phyloP scores from a whole-genome alignment of 2,329 filamentous ascomycete genomes.

The Aspergillus tubingensis region DNA sequence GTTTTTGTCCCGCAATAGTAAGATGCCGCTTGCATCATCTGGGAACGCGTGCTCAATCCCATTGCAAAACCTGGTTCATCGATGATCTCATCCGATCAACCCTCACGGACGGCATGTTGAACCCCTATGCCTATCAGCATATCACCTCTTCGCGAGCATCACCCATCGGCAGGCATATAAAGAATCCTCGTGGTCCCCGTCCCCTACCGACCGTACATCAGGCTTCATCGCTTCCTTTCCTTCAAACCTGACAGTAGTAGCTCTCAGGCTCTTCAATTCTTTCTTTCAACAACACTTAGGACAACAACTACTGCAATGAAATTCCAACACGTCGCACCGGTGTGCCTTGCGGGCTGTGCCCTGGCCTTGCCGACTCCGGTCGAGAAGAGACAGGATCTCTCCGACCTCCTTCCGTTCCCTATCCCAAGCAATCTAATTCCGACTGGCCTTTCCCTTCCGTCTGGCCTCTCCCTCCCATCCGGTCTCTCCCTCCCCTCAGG shows the following conservation, averaged over 20 bases:
- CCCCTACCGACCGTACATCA: background rate
- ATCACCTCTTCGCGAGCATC: background rate
- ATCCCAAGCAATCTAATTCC: background rate
- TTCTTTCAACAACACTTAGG: background rate
- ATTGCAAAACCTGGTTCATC: background rate
- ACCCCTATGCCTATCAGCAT: no score
- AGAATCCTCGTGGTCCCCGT: background rate
- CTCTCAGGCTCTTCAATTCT: background rate
- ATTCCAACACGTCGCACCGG: slow-evolving; percentile 9
- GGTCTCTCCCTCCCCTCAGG: background rate
- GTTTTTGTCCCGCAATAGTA: background rate
- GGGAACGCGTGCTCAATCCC: background rate
- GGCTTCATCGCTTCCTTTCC: slow-evolving; percentile 2
- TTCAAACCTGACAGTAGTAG: slow-evolving; percentile 14
- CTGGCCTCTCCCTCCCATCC: slow-evolving; percentile 25
- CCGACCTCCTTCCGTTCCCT: background rate
- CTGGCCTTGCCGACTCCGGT: slow-evolving; percentile 14
- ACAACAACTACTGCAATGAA: slow-evolving; percentile 14
- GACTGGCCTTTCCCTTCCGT: background rate
- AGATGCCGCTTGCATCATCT: background rate
- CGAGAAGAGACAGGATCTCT: slow-evolving; percentile 4
- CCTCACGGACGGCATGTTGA: background rate
- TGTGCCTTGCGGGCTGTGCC: slow-evolving; percentile 15
- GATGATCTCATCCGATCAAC: background rate
- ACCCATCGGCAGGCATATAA: background rate